These are phyloP conservation scores for Annulohypoxylon stygium DNA, from an alignment of 495 filamentous ascomycete genomes.

Conservation along the genomic window DNA sequence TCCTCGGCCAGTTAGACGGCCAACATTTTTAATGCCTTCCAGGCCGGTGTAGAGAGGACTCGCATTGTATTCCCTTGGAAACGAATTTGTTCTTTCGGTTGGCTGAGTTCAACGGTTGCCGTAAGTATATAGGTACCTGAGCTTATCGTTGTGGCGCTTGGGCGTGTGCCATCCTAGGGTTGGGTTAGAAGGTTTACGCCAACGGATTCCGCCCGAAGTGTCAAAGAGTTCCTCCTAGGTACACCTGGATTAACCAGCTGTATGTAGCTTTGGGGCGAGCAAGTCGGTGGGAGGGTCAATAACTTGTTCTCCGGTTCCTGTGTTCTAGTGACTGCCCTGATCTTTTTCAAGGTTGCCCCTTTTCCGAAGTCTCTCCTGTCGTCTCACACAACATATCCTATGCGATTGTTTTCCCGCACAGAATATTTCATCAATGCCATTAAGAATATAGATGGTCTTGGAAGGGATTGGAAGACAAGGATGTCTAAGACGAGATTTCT, in stretches of 20 bases:
- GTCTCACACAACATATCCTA: not conserved
- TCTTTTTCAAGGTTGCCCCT: not conserved
- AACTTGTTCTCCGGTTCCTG: not conserved
- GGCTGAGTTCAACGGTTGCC: not conserved
- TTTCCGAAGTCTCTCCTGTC: not conserved
- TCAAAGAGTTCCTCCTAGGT: not conserved
- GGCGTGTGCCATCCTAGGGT: not conserved
- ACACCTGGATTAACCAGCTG: not conserved
- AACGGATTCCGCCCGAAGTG: slow-evolving; percentile 18
- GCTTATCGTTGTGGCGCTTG: slow-evolving; percentile 16
- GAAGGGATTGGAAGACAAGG: not conserved
- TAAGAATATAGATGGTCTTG: not conserved
- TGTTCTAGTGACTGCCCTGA: not conserved
- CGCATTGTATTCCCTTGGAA: slow-evolving; percentile 3
- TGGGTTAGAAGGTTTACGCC: slow-evolving; percentile 16
- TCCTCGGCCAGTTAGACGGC: not conserved
- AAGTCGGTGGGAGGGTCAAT: not conserved
- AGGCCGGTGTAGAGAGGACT: not conserved
- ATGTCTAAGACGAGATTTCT: not conserved
- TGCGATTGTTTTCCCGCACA: not conserved
- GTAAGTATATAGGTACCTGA: not conserved
- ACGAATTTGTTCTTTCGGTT: not conserved
- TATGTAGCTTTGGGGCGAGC: not conserved
- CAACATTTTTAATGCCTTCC: not conserved
- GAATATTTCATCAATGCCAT: not conserved